phyloP scores from a whole-genome alignment of 306 rosid genomes.

The Coriaria nepalensis region DNA sequence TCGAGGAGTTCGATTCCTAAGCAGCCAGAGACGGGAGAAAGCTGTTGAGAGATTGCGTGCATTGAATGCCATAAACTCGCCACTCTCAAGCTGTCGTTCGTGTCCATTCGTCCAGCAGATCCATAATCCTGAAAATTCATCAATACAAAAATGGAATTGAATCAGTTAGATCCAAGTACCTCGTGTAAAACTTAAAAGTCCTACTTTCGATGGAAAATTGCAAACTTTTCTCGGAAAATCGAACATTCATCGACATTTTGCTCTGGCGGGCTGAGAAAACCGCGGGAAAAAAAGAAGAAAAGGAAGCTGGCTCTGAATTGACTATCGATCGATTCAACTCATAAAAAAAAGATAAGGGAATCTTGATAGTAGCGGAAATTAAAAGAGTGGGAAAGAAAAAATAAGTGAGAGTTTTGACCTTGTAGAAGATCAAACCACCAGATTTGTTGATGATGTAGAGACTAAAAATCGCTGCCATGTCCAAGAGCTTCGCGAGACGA shows the following conservation, averaged over 20 bases:
- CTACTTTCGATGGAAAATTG: too few relatives aligned
- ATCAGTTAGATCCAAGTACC: neutral
- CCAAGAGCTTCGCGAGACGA: constrained; percentile 4
- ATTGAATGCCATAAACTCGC: constrained; percentile 97
- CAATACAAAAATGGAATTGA: neutral
- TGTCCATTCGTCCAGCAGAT: constrained; percentile 80
- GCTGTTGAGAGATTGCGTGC: constrained; percentile 94
- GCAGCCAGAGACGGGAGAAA: constrained; percentile 68
- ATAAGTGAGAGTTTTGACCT: constrained; percentile 25
- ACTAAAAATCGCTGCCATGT: constrained; percentile 82
- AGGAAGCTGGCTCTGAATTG: too few relatives aligned
- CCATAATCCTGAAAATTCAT: constrained; percentile 51
- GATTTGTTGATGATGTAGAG: constrained; percentile 90
- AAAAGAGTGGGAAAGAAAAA: neutral
- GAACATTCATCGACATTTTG: too few relatives aligned
- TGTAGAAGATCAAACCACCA: constrained; percentile 86
- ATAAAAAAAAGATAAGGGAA: too few relatives aligned
- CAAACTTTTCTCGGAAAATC: too few relatives aligned
- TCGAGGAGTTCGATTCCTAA: constrained; percentile 79
- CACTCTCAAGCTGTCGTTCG: constrained; percentile 84
- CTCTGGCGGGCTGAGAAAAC: too few relatives aligned
- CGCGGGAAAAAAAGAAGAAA: too few relatives aligned
- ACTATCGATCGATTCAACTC: too few relatives aligned
- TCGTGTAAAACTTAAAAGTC: too few relatives aligned
- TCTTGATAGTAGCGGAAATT: too few relatives aligned